These are phyloP conservation scores for Umbellularia californica DNA, from an alignment of 164 flowering plant species.

Conservation along the genomic window DNA sequence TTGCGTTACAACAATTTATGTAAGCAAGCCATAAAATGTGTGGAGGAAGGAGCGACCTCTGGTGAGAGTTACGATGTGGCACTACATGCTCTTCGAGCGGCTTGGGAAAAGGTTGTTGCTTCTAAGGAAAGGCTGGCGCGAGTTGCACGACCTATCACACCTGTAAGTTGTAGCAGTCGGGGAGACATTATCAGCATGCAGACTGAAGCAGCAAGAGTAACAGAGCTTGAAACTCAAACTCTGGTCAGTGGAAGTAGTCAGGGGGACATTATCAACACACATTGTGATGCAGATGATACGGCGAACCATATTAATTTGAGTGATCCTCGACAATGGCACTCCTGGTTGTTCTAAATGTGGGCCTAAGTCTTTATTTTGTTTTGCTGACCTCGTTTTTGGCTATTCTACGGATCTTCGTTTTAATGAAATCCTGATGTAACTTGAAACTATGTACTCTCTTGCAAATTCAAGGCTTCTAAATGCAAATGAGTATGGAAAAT, in stretches of 20 bases:
- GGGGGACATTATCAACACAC: slow-evolving; percentile 21
- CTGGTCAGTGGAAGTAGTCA: slow-evolving; percentile 12
- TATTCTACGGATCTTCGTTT: neutral
- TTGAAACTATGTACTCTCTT: neutral
- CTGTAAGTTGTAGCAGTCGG: slow-evolving; percentile 24
- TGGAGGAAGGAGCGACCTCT: slow-evolving; percentile 73
- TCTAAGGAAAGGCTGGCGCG: slow-evolving; percentile 49
- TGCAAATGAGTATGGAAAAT: too few species aligned
- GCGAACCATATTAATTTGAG: neutral
- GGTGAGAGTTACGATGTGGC: slow-evolving; percentile 62
- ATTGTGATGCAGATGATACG: slow-evolving; percentile 6
- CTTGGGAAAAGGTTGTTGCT: slow-evolving; percentile 39
- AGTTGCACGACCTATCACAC: slow-evolving; percentile 31
- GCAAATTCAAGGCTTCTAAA: slow-evolving; percentile 1
- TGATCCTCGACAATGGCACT: slow-evolving; percentile 1
- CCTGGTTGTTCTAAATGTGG: neutral
- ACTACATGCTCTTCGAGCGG: slow-evolving; percentile 44
- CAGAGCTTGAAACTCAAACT: neutral
- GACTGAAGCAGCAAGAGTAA: neutral
- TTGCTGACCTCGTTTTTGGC: neutral
- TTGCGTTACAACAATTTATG: slow-evolving; percentile 54
- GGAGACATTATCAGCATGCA: slow-evolving; percentile 22
- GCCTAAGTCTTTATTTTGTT: neutral
- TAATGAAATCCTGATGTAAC: neutral
- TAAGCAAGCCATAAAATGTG: slow-evolving; percentile 68